Conservation (phyloP, 1,284 basidiomycete genomes). For the Cutaneotrichosporon cavernicola region DNA sequence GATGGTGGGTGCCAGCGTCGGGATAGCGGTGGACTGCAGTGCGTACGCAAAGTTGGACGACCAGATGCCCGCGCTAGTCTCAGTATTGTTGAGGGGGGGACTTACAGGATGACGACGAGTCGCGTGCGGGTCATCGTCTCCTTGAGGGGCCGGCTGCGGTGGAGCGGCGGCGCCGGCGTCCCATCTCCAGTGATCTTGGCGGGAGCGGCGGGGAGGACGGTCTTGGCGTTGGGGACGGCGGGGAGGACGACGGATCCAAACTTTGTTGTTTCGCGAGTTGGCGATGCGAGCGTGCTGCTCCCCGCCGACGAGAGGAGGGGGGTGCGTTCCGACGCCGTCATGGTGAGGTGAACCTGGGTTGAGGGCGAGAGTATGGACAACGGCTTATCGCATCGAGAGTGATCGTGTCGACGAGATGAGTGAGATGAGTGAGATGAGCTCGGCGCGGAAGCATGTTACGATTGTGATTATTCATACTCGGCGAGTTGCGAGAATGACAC, state of each 20-base stretch:
- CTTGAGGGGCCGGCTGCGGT: slow-evolving; percentile 1
- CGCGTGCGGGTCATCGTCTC: background rate
- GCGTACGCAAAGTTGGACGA: slow-evolving; percentile 51
- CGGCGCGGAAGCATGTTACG: too few species aligned
- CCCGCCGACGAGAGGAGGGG: slow-evolving; percentile 6
- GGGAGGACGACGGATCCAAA: background rate
- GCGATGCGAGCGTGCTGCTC: slow-evolving; percentile 1
- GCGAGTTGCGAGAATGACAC: too few species aligned
- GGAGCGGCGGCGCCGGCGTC: background rate
- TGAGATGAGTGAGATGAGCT: too few species aligned
- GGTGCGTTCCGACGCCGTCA: slow-evolving; percentile 6
- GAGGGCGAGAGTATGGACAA: background rate
- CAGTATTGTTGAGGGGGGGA: background rate
- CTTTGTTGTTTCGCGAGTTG: background rate
- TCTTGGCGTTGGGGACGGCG: background rate
- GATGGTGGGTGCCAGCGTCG: slow-evolving; percentile 46
- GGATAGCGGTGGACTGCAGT: slow-evolving; percentile 48
- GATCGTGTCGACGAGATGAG: too few species aligned
- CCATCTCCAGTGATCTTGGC: too few species aligned
- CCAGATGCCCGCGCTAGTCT: slow-evolving; percentile 31
- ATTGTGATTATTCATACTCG: too few species aligned
- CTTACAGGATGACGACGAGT: slow-evolving; percentile 6
- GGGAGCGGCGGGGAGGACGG: background rate
- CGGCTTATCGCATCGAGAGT: too few species aligned
- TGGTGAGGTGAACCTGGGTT: background rate